Base-by-base conservation (phyloP, 306 rosid genomes). In the Ochetophila trinervis region DNA sequence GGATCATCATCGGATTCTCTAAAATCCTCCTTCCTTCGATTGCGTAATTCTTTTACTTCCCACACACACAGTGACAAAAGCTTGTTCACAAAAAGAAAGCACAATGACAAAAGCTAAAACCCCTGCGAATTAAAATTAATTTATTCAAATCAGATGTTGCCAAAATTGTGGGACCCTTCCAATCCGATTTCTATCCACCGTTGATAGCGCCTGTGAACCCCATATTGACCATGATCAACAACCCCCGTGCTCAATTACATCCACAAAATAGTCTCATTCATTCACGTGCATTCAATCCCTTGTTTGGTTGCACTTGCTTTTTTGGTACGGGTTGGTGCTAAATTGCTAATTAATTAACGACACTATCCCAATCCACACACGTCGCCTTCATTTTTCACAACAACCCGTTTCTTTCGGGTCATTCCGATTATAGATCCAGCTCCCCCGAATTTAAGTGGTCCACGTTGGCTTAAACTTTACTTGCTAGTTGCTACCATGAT, bases 1-100 rank as follows among this genome's bases (percentile, higher is more conserved):
- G 3, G 48, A 63, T 56, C 63, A 34, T 35, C 77, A 73, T 73
- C 4, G 77, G 77, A 73, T 73, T 73, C 77, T 58, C 34, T 60
- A 20, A 40, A 40, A 54, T 23, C 66, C 50, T 18, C 15, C n/a
- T 40, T 17, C 23, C 45, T 19, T 59, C 42, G 20, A 23, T 59
- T 37, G 77, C 63, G 57, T 35, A 59, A 59, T 8, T 58, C 22
- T 34, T 24, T 5, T 32, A 59, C 37, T 4, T 61, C 42, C 12
- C 61, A 9, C 45, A 40, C 14, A 36, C 8, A 18, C 48, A 10
- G 13, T 18, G 51, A 19, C 32, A 20, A 37, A 58, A 58, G 22
- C 63, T 6, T n/a, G 22, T 23, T 19, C 35, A 0, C 60, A 6
- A 4, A 55, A 27, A 1, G 4, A 27, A 27, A 2, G 4, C 32